Evolutionary conservation across 2,329 filamentous ascomycete genomes (phyloP).

Genomic region (Botryotinia narcissicola): DNA sequence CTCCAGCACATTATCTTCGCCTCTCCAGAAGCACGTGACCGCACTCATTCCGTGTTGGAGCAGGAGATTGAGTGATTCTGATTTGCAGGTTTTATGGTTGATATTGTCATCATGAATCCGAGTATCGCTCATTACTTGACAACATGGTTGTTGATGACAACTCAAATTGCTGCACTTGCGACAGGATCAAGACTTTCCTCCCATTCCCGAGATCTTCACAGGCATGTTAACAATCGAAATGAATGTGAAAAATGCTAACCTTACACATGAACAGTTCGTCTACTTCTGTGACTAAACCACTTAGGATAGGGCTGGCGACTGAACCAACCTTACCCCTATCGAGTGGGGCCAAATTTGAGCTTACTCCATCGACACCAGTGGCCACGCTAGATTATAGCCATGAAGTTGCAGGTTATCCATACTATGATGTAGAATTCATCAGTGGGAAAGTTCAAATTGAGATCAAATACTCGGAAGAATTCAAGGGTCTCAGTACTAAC

Average conservation of each 20-base stretch:
- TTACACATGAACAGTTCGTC: neutral
- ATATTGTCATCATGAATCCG: neutral
- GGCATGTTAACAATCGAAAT: neutral
- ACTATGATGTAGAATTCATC: neutral
- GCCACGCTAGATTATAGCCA: neutral
- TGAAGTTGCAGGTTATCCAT: neutral
- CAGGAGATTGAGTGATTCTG: neutral
- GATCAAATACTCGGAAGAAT: neutral
- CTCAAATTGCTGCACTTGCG: neutral
- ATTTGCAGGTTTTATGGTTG: neutral
- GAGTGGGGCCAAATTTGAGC: neutral
- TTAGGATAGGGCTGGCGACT: neutral
- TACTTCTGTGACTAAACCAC: neutral
- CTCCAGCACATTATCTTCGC: neutral
- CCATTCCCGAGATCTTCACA: neutral
- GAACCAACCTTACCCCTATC: neutral
- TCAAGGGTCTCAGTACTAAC: neutral
- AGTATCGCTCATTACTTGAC: neutral
- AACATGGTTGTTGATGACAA: neutral
- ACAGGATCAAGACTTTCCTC: neutral
- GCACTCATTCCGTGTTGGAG: neutral
- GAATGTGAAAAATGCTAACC: neutral
- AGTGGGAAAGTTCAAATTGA: neutral
- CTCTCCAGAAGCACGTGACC: neutral
- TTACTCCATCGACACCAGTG: neutral